Evolutionary conservation across 1,284 basidiomycete genomes (phyloP).

Genomic region (Jaminaea rosea): DNA sequence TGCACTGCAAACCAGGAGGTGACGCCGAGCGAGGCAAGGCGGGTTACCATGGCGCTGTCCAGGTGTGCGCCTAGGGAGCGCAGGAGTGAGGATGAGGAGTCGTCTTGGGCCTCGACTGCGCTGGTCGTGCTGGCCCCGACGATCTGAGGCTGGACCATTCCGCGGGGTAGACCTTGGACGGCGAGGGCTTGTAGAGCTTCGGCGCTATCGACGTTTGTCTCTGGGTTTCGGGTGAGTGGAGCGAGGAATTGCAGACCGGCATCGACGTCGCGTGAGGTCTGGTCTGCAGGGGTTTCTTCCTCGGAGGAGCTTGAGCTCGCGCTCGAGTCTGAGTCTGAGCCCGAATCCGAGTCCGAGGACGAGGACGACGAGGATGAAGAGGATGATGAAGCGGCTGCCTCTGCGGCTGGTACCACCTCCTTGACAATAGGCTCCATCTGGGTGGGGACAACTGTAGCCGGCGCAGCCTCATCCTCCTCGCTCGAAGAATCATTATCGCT

Average conservation of each 20-base stretch:
- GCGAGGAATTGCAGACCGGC: no score
- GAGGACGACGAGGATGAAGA: no score
- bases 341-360: constrained; percentile 7
- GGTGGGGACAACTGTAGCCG: no score
- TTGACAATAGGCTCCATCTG: no score
- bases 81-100: no score
- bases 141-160: constrained; percentile 22
- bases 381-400: no score
- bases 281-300: no score
- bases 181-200: constrained; percentile 10
- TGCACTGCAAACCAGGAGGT: constrained; percentile 59
- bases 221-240: no score
- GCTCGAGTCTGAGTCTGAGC: constrained; percentile 1
- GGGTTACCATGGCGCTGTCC: neutral
- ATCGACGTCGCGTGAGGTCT: no score
- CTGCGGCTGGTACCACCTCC: no score
- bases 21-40: constrained; percentile 21
- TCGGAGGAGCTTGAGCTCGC: neutral
- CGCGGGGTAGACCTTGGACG: constrained; percentile 33
- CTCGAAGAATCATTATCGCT: neutral
- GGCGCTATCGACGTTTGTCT: no score
- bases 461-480: neutral
- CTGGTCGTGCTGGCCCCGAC: constrained; percentile 22
- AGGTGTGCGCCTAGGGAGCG: no score
- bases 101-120: constrained; percentile 9